Conservation (phyloP, 2,329 filamentous ascomycete species). For the Pseudocercospora fuligena region DNA sequence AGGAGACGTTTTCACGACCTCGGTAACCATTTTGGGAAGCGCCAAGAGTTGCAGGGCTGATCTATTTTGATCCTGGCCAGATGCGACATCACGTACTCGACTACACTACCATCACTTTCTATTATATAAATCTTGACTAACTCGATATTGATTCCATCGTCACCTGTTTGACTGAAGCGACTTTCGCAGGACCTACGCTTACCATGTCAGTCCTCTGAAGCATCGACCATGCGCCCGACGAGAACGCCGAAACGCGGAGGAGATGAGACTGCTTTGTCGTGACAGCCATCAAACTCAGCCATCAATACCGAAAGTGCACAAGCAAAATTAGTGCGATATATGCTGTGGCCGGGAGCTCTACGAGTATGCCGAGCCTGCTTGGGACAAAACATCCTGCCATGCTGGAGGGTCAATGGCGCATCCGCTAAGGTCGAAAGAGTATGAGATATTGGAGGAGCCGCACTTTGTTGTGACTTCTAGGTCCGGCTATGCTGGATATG, state of each 20-base stretch:
- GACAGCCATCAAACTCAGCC: not conserved
- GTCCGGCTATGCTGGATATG: too few species aligned
- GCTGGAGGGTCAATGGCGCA: too few species aligned
- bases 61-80: not conserved
- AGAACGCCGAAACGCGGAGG: slow-evolving; percentile 7
- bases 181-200: not conserved
- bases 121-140: not conserved
- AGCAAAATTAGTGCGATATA: not conserved
- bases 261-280: slow-evolving; percentile 5
- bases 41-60: slow-evolving; percentile 5
- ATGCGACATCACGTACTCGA: not conserved
- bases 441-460: too few species aligned
- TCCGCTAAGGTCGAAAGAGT: too few species aligned
- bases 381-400: too few species aligned
- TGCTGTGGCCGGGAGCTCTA: not conserved
- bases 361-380: not conserved
- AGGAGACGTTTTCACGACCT: not conserved
- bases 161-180: not conserved
- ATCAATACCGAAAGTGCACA: not conserved
- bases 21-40: not conserved
- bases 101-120: not conserved
- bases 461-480: too few species aligned
- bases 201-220: not conserved
- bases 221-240: slow-evolving; percentile 1
- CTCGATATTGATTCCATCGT: not conserved